Conservation (phyloP, 2,329 filamentous ascomycete species). For the Scolecobasidium constrictum region DNA sequence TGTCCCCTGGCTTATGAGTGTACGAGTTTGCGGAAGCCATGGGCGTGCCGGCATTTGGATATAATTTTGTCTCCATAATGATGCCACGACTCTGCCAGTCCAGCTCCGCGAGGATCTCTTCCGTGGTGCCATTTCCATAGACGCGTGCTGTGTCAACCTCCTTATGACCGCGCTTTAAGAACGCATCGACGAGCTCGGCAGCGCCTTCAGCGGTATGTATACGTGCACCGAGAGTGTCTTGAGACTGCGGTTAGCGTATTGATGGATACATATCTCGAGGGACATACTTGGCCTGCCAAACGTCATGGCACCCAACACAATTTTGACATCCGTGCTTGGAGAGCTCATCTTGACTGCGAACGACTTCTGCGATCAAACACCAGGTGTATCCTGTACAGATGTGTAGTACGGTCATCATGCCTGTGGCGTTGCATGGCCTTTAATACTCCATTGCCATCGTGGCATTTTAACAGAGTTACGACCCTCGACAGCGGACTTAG, state of each 20-base stretch:
- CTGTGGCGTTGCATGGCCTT: no score
- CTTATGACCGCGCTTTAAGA: constrained; percentile 20
- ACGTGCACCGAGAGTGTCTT: constrained; percentile 9
- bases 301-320: constrained; percentile 29
- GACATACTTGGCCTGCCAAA: constrained; percentile 22
- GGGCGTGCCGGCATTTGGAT: constrained; percentile 17
- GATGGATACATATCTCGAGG: background rate
- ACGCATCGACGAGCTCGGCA: constrained; percentile 17
- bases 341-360: constrained; percentile 4
- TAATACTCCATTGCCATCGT: no score
- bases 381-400: no score
- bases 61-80: constrained; percentile 33
- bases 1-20: constrained; percentile 20
- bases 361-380: no score
- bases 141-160: constrained; percentile 28
- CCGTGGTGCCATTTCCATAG: constrained; percentile 26
- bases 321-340: constrained; percentile 14
- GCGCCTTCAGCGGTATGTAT: constrained; percentile 12
- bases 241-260: background rate
- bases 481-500: no score
- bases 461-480: no score
- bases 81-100: constrained; percentile 29
- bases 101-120: constrained; percentile 31
- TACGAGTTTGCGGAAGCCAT: constrained; percentile 3
- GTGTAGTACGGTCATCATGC: no score